Base-by-base conservation (phyloP, 1,139 yeast species). In the Geotrichum candidum region DNA sequence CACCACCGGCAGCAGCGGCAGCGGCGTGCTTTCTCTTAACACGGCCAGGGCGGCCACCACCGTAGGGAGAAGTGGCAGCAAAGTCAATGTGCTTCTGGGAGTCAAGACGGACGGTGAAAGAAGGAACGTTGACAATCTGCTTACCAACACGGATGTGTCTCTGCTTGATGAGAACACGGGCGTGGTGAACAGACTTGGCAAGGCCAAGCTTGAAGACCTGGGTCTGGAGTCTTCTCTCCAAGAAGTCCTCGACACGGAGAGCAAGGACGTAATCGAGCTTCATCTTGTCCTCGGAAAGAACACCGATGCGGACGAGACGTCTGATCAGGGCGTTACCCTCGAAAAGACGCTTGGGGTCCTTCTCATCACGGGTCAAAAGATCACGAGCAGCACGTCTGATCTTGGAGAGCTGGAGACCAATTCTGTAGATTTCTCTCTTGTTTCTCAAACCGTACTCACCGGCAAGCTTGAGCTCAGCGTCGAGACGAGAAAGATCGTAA, bases 351-450 rank as follows among this genome's bases (percentile, higher is more conserved):
- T 91, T 94, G 86, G 97, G 97, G 83, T 94, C 99, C 87, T 94
- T 94, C 86, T 94, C 99, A 77, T 94, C 99, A 86, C 97, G 91
- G 84, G 99, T 94, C 83, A 94, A 88, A 78, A 94, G 86, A 79
- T 95, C 98, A 88, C 99, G 96, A 79, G 99, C 99, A 80, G 99
- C 99, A 86, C 99, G 91, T 86, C 99, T 94, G 80, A 94, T 94
- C 88, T 94, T 94, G 72, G 99, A 94, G 79, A 94, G 90, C 84
- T 94, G 97, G 87, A 88, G 90, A 80, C 91, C 92, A 80, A 92
- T 90, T 87, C 97, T 89, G 96, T 92, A 91, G 82, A 94, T 90
- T 84, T 94, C 99, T 81, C 96, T 90, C 92, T 94, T 94, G 97
- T 95, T 94, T 86, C 91, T 92, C 80, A 94, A 88, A 86, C 99